Base-by-base conservation (phyloP, 495 filamentous ascomycete species). In the Penicillium arizonense region DNA sequence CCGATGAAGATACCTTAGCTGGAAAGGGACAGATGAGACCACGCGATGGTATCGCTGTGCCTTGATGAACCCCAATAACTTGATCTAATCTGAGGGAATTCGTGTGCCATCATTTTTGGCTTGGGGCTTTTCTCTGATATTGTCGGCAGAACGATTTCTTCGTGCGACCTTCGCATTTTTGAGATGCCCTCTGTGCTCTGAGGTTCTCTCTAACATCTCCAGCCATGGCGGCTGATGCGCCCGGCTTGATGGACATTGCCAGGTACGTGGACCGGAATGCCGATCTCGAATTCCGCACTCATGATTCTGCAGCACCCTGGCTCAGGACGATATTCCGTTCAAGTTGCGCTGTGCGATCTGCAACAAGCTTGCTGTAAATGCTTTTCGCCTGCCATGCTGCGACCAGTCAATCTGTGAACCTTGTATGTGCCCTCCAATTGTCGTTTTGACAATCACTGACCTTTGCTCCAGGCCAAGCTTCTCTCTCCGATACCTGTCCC, bases 341-440 rank as follows among this genome's bases (percentile, higher is more conserved):
- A 97, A 97, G 82, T 82, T 97, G 45, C 84, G 91, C 65, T 99
- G 94, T 74, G 91, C 90, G 35, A 88, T 88, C 52, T 97, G 94
- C 73, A 94, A 86, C 69, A 90, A 88, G 65, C 78, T 97, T 36
- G 91, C 89, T n/a, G 74, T 93, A 53, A 92, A 96, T 64, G 90
- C 93, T 2, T 95, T 91, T 59, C 86, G 90, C 28, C 74, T 96
- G 10, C 91, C 92, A 6, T 99, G 94, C 69, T 99, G 94, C 69
- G 93, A 97, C 64, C 91, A 96, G 61, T 85, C 88, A 21, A 95
- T 97, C 50, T 97, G 95, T 73, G 89, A 93, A 63, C 82, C 74
- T 49, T 98, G 94, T 96, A 74, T 71, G 90, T 61, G 43, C 26
- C 33, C 35, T 38, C 6, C 44, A 23, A 6, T 42, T 43, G 21